These are phyloP conservation scores for Pyrus pyrifolia DNA, from an alignment of 306 rosid species.

Conservation along the genomic window DNA sequence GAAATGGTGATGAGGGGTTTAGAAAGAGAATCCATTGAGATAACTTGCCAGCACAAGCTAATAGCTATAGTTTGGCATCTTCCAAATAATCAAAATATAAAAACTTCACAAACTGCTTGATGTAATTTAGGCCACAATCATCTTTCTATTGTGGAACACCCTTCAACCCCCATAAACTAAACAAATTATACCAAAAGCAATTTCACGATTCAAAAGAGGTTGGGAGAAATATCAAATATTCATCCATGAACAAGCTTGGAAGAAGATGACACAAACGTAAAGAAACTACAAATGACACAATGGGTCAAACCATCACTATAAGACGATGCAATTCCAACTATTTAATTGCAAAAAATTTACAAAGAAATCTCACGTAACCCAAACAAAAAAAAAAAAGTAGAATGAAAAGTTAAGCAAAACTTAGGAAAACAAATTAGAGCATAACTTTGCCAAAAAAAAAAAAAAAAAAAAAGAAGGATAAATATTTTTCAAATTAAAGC, in stretches of 20 bases:
- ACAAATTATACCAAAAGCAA: background rate
- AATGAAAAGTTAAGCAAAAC: too few relatives aligned
- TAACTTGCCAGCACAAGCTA: background rate
- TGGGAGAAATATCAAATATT: background rate
- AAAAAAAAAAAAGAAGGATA: background rate
- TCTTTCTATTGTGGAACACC: background rate
- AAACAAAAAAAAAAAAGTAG: background rate
- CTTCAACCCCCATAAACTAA: background rate
- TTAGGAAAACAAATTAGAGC: background rate
- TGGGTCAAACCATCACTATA: background rate
- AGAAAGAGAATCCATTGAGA: background rate
- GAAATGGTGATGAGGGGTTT: background rate
- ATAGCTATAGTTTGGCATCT: background rate
- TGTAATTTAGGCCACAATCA: background rate
- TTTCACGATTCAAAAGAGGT: background rate
- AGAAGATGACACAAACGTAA: background rate
- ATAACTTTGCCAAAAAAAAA: background rate
- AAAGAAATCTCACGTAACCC: background rate
- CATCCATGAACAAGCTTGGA: background rate
- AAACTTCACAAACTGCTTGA: background rate
- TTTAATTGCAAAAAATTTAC: background rate
- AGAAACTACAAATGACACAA: background rate
- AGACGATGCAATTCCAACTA: background rate
- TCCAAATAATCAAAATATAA: background rate
- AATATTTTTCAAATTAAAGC: background rate